Evolutionary conservation across 345 rosid species (phyloP).

Genomic region (Microcos paniculata): DNA sequence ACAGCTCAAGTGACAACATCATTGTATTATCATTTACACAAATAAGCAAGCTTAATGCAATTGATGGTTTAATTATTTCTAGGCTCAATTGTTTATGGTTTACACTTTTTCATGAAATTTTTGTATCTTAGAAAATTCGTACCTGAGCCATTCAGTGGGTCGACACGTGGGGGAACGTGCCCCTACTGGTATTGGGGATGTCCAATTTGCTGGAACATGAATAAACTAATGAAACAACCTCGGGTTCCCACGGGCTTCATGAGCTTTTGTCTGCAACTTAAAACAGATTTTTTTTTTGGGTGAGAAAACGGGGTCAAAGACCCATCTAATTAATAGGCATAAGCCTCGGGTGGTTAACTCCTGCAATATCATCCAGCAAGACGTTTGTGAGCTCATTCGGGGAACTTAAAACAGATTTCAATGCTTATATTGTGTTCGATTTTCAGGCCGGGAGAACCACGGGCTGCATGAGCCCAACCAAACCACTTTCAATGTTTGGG

Average conservation of each 20-base stretch:
- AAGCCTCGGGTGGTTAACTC: too few relatives aligned
- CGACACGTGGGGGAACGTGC: slow-evolving; percentile 7
- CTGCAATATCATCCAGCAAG: too few relatives aligned
- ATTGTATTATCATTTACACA: neutral
- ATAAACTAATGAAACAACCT: neutral
- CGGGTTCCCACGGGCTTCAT: neutral
- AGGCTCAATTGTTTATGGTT: neutral
- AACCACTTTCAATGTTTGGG: neutral
- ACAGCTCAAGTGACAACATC: neutral
- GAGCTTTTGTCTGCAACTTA: too few relatives aligned
- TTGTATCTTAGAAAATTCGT: neutral
- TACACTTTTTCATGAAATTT: neutral
- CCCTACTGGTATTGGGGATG: neutral
- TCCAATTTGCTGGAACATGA: neutral
- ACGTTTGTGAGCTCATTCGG: too few relatives aligned
- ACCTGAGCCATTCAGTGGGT: neutral
- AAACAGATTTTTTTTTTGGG: too few relatives aligned
- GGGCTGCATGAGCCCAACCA: neutral
- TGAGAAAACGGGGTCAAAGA: too few relatives aligned
- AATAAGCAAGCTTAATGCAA: neutral
- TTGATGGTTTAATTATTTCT: neutral
- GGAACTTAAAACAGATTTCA: too few relatives aligned
- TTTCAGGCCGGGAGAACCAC: neutral
- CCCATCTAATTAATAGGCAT: too few relatives aligned
- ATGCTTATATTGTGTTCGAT: neutral